Conservation (phyloP, 441 rosid species). For the Corymbia citriodora region DNA sequence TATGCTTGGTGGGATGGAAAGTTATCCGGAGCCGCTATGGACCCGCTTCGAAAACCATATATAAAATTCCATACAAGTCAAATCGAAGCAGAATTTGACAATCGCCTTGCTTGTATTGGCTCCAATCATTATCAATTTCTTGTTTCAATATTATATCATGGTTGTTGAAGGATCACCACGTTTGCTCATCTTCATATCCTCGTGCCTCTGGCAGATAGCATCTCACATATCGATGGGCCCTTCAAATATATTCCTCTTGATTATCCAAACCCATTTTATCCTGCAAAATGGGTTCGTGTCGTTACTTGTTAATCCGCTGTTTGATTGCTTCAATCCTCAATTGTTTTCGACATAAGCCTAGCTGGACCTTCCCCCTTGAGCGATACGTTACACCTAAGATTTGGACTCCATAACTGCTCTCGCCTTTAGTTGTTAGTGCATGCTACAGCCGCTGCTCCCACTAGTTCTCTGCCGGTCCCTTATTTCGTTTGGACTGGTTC, state of each 20-base stretch:
- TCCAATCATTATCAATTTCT: not conserved
- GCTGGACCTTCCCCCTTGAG: not conserved
- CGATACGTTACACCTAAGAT: not conserved
- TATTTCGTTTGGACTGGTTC: not conserved
- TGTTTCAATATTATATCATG: not conserved
- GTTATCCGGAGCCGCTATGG: not conserved
- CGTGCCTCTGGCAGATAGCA: not conserved
- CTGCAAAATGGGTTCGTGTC: not conserved
- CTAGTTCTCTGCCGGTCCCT: not conserved
- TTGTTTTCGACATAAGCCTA: not conserved
- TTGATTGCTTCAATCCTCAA: not conserved
- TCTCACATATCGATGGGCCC: not conserved
- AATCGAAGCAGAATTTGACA: not conserved
- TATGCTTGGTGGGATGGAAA: not conserved
- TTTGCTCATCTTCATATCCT: not conserved
- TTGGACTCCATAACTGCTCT: not conserved
- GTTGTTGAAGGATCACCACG: not conserved
- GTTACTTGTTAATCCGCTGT: not conserved
- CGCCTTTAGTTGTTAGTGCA: not conserved
- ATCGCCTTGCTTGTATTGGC: not conserved
- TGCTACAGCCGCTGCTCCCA: not conserved
- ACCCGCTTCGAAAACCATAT: not conserved
- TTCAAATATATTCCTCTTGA: not conserved
- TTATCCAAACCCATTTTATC: not conserved
- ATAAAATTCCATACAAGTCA: not conserved